Percentiles rank a stretch among this genome's conserved stretches.
These are phyloP conservation scores for Xylariaceae sp. DNA, from an alignment of 2,329 filamentous ascomycete genomes.

Conservation along the genomic window DNA sequence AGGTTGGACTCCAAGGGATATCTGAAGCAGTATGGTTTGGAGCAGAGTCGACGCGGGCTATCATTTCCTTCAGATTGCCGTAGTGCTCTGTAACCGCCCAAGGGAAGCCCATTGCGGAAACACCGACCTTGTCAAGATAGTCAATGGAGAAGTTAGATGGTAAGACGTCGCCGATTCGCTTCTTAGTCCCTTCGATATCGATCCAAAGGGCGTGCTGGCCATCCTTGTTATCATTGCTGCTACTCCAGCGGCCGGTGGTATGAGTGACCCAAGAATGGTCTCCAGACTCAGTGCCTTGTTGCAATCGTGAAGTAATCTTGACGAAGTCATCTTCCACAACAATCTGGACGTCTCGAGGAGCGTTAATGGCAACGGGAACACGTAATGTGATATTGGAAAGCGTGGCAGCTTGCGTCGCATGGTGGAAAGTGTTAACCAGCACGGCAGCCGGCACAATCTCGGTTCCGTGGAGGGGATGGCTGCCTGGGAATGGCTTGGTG, in stretches of 20 bases:
- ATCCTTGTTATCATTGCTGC: too few relatives aligned
- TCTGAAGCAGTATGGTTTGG: constrained; percentile 15
- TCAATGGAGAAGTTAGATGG: constrained; percentile 36
- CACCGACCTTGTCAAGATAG: constrained; percentile 38
- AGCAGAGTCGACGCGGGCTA: constrained; percentile 37
- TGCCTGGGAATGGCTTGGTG: constrained; percentile 39
- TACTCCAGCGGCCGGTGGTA: constrained; percentile 24
- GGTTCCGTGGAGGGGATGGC: constrained; percentile 39
- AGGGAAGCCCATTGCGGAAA: constrained; percentile 40
- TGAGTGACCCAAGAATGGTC: constrained; percentile 34
- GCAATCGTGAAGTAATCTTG: constrained; percentile 35
- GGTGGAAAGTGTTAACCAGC: constrained; percentile 36
- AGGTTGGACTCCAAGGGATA: constrained; percentile 3
- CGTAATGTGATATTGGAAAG: constrained; percentile 35
- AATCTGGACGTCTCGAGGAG: constrained; percentile 37
- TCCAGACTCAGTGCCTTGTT: background rate
- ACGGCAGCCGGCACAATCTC: constrained; percentile 43
- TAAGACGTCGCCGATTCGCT: constrained; percentile 29
- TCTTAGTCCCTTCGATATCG: constrained; percentile 28
- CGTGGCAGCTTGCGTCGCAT: constrained; percentile 30
- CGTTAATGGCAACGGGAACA: constrained; percentile 36
- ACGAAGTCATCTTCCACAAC: constrained; percentile 32
- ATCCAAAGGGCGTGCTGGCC: constrained; percentile 1
- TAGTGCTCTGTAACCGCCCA: constrained; percentile 40
- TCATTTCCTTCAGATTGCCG: constrained; percentile 38